Evolutionary conservation across 495 filamentous ascomycete genomes (phyloP).

Genomic region (Haplographium delicatum): DNA sequence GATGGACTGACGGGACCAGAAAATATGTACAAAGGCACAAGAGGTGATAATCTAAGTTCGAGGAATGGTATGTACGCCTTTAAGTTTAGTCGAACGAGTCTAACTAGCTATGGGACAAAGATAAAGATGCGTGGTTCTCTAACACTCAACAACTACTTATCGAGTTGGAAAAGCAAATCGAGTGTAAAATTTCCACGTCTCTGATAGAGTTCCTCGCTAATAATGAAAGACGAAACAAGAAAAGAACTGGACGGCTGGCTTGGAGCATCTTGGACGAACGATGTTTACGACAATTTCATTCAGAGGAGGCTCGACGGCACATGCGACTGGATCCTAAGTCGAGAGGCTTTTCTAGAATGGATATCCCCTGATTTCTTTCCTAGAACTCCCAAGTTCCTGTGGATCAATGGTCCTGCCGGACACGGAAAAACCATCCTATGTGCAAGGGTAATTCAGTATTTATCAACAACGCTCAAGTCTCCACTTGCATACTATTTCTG

Average conservation of each 20-base stretch:
- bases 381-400: conserved; percentile 21
- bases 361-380: conserved; percentile 1
- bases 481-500: conserved; percentile 27
- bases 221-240: conserved; percentile 5
- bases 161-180: conserved; percentile 4
- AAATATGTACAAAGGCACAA: conserved; percentile 2
- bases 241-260: conserved; percentile 12
- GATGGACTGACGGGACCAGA: neutral
- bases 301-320: conserved; percentile 21
- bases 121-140: neutral
- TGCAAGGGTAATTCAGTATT: conserved; percentile 23
- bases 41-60: neutral
- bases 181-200: conserved; percentile 1
- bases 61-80: neutral
- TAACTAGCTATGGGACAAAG: neutral
- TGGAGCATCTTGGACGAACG: conserved; percentile 8
- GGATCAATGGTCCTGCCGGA: conserved; percentile 28
- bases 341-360: conserved; percentile 20
- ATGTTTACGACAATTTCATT: conserved; percentile 18
- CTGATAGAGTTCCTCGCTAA: neutral
- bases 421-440: conserved; percentile 31
- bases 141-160: conserved; percentile 3
- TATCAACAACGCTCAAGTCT: conserved; percentile 7
- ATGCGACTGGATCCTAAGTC: conserved; percentile 27
- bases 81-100: neutral